A percentile compares a stretch with the other conserved stretches of the same genome.
These are phyloP conservation scores for Starmera amethionina DNA, from an alignment of 805 yeast genomes.

Conservation along the genomic window DNA sequence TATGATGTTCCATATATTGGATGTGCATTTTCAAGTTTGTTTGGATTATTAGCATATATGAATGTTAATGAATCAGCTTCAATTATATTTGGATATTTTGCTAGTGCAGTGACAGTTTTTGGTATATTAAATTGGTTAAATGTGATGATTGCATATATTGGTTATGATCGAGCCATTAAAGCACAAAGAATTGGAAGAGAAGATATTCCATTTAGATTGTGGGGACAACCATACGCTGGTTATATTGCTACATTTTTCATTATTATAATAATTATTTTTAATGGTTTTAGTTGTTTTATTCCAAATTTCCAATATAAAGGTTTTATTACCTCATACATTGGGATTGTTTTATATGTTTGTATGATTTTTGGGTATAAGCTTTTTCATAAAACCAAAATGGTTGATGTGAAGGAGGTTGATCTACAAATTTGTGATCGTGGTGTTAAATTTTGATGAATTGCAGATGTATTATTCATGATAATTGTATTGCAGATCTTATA, in stretches of 20 bases:
- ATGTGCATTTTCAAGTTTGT: constrained; percentile 34
- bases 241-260: constrained; percentile 38
- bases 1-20: constrained; percentile 51
- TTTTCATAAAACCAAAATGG: constrained; percentile 30
- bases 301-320: constrained; percentile 39
- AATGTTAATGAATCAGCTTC: constrained; percentile 44
- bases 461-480: too few relatives aligned
- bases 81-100: constrained; percentile 54
- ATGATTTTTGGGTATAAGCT: constrained; percentile 42
- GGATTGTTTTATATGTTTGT: constrained; percentile 44
- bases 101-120: constrained; percentile 61
- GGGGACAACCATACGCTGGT: constrained; percentile 56
- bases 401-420: constrained; percentile 5
- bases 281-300: constrained; percentile 34
- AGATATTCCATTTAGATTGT: constrained; percentile 46
- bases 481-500: too few relatives aligned
- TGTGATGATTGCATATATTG: constrained; percentile 51
- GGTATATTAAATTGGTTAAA: constrained; percentile 65
- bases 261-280: constrained; percentile 26
- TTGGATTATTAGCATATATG: constrained; percentile 59
- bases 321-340: constrained; percentile 55
- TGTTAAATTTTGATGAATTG: too few relatives aligned
- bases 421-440: too few relatives aligned
- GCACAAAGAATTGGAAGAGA: constrained; percentile 54
- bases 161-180: constrained; percentile 49